Base-by-base conservation (phyloP, 176 grass and related monocot species). In the Triticum turgidum region DNA sequence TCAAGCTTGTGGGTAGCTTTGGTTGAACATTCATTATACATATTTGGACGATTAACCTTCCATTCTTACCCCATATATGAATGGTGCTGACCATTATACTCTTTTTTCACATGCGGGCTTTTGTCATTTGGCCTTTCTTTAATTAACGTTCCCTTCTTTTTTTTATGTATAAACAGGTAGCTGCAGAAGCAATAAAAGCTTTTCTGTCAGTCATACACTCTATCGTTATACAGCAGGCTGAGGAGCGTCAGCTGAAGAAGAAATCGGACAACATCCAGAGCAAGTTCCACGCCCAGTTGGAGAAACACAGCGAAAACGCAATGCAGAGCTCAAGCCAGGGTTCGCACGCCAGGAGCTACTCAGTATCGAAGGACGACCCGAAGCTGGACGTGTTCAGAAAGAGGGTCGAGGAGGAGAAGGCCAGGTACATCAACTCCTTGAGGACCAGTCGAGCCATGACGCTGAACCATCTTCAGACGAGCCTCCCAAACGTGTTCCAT, bases 401-500 rank as follows among this genome's bases (percentile, higher is more conserved):
- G 84, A 83, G 77, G 66, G 92, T 91, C 5, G 83, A 94, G 88
- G 97, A 99, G 86, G 97, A 91, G 81, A 96, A 89, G 67, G 72
- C 84, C 14, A 94, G 87, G 86, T 99, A 99, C 88, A 80, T 97
- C 62, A 88, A 79, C 83, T 97, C 94, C 3, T 69, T 97, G 44
- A 86, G 74, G 59, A 89, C 65, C 77, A 99, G 94, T 65, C 92
- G 97, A 89, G 87, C 89, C 44, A 94, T 94, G 90, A 94, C 92
- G 1, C 77, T 94, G 82, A 97, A 93, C 80, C 90, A 93, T 88
- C 91, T 99, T 70, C 90, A 91, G 65, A 97, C 74, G 5, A 88
- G 97, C 88, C 94, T 99, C 24, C 97, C 94, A 0, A 99, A 99
- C 41, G 85, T 99, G 79, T 99, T 99, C 82, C 92, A 99, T 79